Evolutionary conservation across 768 basidiomycete species (phyloP).

Genomic region (Vararia minispora): DNA sequence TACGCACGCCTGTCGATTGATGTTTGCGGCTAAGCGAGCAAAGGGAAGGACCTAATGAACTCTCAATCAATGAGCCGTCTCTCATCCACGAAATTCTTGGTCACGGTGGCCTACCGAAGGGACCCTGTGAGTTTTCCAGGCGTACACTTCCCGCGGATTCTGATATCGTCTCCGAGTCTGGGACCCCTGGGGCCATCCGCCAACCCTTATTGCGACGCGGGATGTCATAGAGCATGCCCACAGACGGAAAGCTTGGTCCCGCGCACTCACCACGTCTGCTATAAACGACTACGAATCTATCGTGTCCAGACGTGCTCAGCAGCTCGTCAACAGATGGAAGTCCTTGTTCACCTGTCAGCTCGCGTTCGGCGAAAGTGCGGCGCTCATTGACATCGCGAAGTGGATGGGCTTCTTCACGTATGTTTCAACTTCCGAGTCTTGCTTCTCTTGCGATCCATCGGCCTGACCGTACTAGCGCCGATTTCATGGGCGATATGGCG

Average conservation of each 20-base stretch:
- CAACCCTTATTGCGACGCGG: conserved; percentile 21
- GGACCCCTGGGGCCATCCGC: conserved; percentile 1
- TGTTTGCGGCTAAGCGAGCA: not conserved
- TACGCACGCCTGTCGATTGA: conserved; percentile 7
- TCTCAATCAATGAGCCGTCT: conserved; percentile 5
- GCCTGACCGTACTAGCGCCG: conserved; percentile 21
- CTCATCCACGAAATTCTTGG: conserved; percentile 2
- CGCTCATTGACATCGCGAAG: conserved; percentile 22
- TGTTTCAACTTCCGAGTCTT: conserved; percentile 8
- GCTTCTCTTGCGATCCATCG: not conserved
- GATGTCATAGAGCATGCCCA: conserved; percentile 28
- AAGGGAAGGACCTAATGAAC: conserved; percentile 5
- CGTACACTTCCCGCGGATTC: not conserved
- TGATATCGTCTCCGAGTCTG: conserved; percentile 4
- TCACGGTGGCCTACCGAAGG: conserved; percentile 10
- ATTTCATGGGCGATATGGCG: conserved; percentile 40
- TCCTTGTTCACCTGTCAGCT: conserved; percentile 2
- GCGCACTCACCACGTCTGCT: conserved; percentile 28
- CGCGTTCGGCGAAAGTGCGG: conserved; percentile 6
- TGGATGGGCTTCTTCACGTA: conserved; percentile 29
- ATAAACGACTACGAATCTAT: conserved; percentile 33
- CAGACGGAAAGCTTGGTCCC: conserved; percentile 31
- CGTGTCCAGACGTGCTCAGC: conserved; percentile 21
- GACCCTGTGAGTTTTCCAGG: conserved; percentile 6
- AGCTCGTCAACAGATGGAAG: conserved; percentile 20